Percentiles rank a stretch among this genome's conserved stretches.
phyloP scores from a whole-genome alignment of 73 alveolate species.

The Paraurostyla sp. region DNA sequence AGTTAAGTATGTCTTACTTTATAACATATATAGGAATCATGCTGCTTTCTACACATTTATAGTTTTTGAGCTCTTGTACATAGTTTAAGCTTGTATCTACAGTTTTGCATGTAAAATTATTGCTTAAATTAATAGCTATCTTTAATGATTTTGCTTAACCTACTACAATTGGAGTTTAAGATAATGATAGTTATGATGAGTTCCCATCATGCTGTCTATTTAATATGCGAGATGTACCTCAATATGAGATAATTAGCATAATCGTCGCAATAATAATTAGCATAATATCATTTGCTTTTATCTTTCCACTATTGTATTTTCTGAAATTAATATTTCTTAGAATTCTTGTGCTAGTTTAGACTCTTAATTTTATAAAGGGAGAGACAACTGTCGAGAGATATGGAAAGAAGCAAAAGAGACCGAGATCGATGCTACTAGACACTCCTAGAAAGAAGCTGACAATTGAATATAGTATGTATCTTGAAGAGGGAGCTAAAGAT shows the following conservation, averaged over 20 bases:
- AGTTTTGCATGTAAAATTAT: background rate
- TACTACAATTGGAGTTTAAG: no score
- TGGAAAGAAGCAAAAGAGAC: background rate
- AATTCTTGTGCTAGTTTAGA: background rate
- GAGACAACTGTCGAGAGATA: constrained; percentile 21
- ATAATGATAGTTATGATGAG: no score
- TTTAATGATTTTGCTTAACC: no score
- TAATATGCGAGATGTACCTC: background rate
- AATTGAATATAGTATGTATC: background rate
- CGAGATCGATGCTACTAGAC: background rate
- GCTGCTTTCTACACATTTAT: background rate
- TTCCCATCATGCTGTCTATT: background rate
- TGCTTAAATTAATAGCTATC: background rate
- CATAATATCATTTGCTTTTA: background rate
- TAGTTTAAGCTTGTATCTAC: background rate
- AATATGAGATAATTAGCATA: background rate
- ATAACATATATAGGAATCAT: background rate
- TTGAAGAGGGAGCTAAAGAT: background rate
- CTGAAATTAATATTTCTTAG: background rate
- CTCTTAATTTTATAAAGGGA: background rate
- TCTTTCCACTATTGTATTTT: background rate
- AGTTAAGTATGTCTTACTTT: constrained; percentile 50
- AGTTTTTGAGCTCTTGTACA: background rate
- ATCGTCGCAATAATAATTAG: background rate
- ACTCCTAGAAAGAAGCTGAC: background rate